Conservation (phyloP, 202 grass and related monocot genomes). For the Tripidium arundinaceum region DNA sequence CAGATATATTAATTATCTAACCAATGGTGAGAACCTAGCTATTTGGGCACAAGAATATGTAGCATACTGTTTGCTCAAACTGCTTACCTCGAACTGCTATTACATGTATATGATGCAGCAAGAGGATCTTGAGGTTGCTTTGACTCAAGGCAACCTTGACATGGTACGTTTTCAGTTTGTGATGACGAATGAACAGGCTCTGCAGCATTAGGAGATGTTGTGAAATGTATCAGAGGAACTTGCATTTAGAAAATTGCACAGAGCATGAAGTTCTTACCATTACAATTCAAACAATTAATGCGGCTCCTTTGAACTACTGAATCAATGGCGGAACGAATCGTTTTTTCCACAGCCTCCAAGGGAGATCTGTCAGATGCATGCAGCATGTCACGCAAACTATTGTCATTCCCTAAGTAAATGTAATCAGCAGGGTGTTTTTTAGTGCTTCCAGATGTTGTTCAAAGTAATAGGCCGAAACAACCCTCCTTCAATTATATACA, state of each 20-base stretch:
- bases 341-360: constrained; percentile 62
- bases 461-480: constrained; percentile 70
- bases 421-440: constrained; percentile 92
- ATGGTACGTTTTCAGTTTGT: constrained; percentile 52
- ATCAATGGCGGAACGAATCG: constrained; percentile 59
- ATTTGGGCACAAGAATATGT: constrained; percentile 12
- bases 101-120: constrained; percentile 28
- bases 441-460: constrained; percentile 91
- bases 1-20: constrained; percentile 25
- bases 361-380: constrained; percentile 43
- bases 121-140: constrained; percentile 43
- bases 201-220: constrained; percentile 37
- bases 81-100: constrained; percentile 38
- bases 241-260: neutral
- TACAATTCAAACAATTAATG: constrained; percentile 64
- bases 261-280: constrained; percentile 39
- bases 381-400: constrained; percentile 73
- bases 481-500: too few species aligned
- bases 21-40: neutral
- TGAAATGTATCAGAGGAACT: constrained; percentile 9
- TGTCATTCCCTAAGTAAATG: constrained; percentile 76
- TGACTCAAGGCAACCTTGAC: constrained; percentile 48
- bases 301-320: constrained; percentile 40
- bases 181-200: constrained; percentile 42
- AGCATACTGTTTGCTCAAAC: constrained; percentile 21